phyloP scores from a whole-genome alignment of 177 flowering plant species.

The Vitis hybrid region DNA sequence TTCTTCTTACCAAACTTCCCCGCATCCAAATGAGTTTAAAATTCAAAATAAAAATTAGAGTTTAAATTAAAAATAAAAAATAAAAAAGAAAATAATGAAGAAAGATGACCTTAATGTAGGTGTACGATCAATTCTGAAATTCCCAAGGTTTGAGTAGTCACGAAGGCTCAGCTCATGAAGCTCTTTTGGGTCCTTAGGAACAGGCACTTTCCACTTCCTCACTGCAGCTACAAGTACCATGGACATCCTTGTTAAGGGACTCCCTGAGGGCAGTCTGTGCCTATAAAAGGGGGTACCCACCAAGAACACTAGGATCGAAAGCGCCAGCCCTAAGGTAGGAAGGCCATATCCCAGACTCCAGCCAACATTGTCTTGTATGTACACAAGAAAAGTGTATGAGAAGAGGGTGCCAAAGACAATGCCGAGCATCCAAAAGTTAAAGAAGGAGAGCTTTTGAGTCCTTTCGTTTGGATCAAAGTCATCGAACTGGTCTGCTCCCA shows the following conservation, averaged over 20 bases:
- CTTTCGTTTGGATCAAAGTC: slow-evolving; percentile 64
- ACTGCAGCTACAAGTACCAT: slow-evolving; percentile 47
- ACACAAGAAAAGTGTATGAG: slow-evolving; percentile 52
- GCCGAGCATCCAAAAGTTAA: slow-evolving; percentile 84
- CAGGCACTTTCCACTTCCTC: slow-evolving; percentile 34
- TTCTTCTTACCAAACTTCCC: no score
- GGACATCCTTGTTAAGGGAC: slow-evolving; percentile 51
- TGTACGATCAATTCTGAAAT: slow-evolving; percentile 40
- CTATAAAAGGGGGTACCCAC: slow-evolving; percentile 53
- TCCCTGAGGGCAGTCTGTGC: slow-evolving; percentile 54
- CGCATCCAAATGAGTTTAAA: no score
- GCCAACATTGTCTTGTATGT: slow-evolving; percentile 64
- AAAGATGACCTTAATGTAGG: slow-evolving; percentile 29
- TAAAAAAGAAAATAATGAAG: background rate
- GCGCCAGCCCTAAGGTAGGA: slow-evolving; percentile 45
- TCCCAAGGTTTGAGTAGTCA: slow-evolving; percentile 30
- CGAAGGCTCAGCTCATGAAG: slow-evolving; percentile 48
- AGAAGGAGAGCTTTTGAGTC: slow-evolving; percentile 66
- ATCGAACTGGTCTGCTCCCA: slow-evolving; percentile 79
- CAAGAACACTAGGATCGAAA: slow-evolving; percentile 43
- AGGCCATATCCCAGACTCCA: slow-evolving; percentile 61
- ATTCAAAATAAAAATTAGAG: no score
- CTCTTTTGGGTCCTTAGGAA: slow-evolving; percentile 46
- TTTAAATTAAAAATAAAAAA: background rate
- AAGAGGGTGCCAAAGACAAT: slow-evolving; percentile 70